Percentiles rank a stretch among this genome's conserved stretches.
Evolutionary conservation across 805 yeast species (phyloP).

Genomic region (Priceomyces melissophilus): DNA sequence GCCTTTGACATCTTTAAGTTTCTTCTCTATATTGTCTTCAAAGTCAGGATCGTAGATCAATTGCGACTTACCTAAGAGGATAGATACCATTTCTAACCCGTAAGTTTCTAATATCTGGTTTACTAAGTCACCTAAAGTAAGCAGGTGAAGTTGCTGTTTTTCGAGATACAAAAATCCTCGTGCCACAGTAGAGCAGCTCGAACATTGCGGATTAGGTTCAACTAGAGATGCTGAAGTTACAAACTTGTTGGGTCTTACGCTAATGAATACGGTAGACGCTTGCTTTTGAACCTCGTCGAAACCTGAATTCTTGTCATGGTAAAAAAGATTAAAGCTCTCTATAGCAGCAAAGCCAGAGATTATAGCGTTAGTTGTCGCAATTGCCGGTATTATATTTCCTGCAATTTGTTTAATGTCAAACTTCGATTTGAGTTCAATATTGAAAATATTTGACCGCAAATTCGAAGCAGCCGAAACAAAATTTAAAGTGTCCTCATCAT

Average conservation of each 20-base stretch:
- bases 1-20: conserved; percentile 49
- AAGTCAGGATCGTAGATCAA: conserved; percentile 83
- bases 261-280: conserved; percentile 34
- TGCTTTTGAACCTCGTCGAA: conserved; percentile 20
- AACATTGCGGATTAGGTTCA: conserved; percentile 68
- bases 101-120: conserved; percentile 46
- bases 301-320: conserved; percentile 21
- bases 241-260: conserved; percentile 55
- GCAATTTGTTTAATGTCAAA: conserved; percentile 94
- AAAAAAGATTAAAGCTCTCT: conserved; percentile 57
- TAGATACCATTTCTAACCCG: conserved; percentile 50
- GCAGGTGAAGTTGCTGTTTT: conserved; percentile 18
- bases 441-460: conserved; percentile 66
- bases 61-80: conserved; percentile 55
- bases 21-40: conserved; percentile 63
- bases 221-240: conserved; percentile 61
- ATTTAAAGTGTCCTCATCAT: conserved; percentile 84
- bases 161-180: conserved; percentile 48
- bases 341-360: conserved; percentile 86
- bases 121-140: conserved; percentile 50
- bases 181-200: conserved; percentile 55
- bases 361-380: conserved; percentile 96
- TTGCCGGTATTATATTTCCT: conserved; percentile 97
- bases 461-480: conserved; percentile 88
- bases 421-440: conserved; percentile 66